phyloP scores from a whole-genome alignment of 306 rosid genomes.

The Corylus avellana region DNA sequence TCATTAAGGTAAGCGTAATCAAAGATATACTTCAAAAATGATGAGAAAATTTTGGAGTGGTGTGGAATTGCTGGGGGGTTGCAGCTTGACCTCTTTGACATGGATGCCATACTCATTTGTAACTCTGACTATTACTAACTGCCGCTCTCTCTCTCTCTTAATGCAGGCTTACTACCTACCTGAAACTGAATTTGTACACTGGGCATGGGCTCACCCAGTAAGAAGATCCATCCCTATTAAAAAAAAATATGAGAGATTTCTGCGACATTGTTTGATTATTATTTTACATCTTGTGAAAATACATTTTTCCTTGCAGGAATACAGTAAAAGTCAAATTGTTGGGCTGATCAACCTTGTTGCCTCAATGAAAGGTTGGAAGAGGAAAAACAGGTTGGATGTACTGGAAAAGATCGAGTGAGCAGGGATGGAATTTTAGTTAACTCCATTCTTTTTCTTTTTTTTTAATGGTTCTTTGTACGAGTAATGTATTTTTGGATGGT shows the following conservation, averaged over 20 bases:
- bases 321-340: constrained; percentile 74
- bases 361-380: constrained; percentile 96
- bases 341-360: constrained; percentile 96
- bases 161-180: constrained; percentile 97
- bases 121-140: constrained; percentile 14
- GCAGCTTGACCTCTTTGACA: constrained; percentile 22
- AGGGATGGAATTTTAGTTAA: constrained; percentile 8
- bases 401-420: constrained; percentile 91
- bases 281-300: background rate
- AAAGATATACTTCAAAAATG: background rate
- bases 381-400: constrained; percentile 88
- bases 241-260: background rate
- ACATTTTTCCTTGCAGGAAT: constrained; percentile 62
- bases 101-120: constrained; percentile 12
- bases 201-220: constrained; percentile 94
- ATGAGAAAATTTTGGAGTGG: constrained; percentile 7
- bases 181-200: constrained; percentile 89
- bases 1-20: constrained; percentile 72
- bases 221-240: constrained; percentile 31
- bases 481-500: constrained; percentile 49
- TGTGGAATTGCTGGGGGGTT: constrained; percentile 17
- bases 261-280: background rate
- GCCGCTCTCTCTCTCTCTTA: constrained; percentile 27
- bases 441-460: constrained; percentile 20
- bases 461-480: constrained; percentile 32